These are phyloP conservation scores for Acmispon strigosus DNA, from an alignment of 306 rosid species.

Conservation along the genomic window DNA sequence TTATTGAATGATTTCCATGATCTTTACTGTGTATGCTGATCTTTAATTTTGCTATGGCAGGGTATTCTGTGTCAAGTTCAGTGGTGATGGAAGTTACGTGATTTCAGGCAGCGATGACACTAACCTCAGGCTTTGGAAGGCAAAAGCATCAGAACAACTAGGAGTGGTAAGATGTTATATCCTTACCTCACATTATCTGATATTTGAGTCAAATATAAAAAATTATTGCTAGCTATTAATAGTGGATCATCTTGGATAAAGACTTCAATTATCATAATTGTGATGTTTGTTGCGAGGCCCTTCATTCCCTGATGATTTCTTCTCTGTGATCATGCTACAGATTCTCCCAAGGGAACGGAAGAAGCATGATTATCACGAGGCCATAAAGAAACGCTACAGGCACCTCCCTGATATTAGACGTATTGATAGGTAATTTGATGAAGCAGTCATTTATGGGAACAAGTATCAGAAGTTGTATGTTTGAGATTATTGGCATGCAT, in stretches of 20 bases:
- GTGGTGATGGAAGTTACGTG: conserved; percentile 86
- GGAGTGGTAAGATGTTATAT: conserved; percentile 79
- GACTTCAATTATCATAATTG: neutral
- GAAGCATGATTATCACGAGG: conserved; percentile 76
- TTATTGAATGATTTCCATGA: neutral
- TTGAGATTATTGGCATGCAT: neutral
- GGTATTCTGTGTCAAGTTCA: conserved; percentile 91
- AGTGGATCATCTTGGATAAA: neutral
- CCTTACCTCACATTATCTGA: neutral
- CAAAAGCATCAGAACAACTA: conserved; percentile 89
- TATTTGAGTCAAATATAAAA: neutral
- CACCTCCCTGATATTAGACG: conserved; percentile 87
- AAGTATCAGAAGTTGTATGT: neutral
- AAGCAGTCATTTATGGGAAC: neutral
- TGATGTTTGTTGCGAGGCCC: neutral
- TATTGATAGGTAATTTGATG: conserved; percentile 51
- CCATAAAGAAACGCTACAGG: conserved; percentile 74
- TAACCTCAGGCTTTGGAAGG: conserved; percentile 96
- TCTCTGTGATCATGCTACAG: conserved; percentile 32
- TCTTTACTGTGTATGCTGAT: no score
- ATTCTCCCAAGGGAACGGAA: conserved; percentile 85
- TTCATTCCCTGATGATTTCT: conserved; percentile 8
- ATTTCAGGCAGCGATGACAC: conserved; percentile 96
- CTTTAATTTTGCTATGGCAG: conserved; percentile 31
- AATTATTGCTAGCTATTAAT: neutral